Evolutionary conservation across 345 rosid genomes (phyloP).

Genomic region (Brassica napus): DNA sequence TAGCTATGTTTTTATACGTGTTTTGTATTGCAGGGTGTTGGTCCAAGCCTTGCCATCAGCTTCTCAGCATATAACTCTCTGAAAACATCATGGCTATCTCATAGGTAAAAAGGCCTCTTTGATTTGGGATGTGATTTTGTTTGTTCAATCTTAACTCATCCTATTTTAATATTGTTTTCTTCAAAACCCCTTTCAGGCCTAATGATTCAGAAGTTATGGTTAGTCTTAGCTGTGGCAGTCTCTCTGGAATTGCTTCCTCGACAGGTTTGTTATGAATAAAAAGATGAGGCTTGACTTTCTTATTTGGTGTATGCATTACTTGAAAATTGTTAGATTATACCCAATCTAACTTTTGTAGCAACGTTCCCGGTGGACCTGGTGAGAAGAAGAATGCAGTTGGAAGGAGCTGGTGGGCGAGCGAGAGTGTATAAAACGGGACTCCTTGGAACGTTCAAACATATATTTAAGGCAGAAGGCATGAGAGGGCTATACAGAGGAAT

Average conservation of each 20-base stretch:
- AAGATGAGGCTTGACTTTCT: background rate
- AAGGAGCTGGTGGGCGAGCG: conserved; percentile 90
- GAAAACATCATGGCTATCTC: conserved; percentile 67
- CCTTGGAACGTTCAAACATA: conserved; percentile 67
- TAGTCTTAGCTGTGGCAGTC: conserved; percentile 90
- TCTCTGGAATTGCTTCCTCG: conserved; percentile 93
- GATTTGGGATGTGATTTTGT: conserved; percentile 15
- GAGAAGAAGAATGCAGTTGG: conserved; percentile 89
- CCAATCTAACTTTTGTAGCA: conserved; percentile 45
- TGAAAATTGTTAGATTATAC: conserved; percentile 3
- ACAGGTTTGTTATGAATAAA: conserved; percentile 59
- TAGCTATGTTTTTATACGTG: background rate
- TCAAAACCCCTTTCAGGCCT: conserved; percentile 51
- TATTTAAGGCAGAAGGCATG: conserved; percentile 72
- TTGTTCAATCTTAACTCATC: background rate
- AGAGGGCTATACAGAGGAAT: conserved; percentile 88
- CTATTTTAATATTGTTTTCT: background rate
- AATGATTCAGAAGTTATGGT: conserved; percentile 62
- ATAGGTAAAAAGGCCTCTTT: conserved; percentile 51
- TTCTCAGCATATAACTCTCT: conserved; percentile 81
- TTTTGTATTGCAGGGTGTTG: conserved; percentile 68
- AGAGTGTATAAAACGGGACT: conserved; percentile 72
- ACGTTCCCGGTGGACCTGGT: conserved; percentile 94
- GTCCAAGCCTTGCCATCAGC: conserved; percentile 93
- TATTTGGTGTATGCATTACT: background rate